Evolutionary conservation across 2,329 filamentous ascomycete genomes (phyloP).

Genomic region (Neonectria coccinea): DNA sequence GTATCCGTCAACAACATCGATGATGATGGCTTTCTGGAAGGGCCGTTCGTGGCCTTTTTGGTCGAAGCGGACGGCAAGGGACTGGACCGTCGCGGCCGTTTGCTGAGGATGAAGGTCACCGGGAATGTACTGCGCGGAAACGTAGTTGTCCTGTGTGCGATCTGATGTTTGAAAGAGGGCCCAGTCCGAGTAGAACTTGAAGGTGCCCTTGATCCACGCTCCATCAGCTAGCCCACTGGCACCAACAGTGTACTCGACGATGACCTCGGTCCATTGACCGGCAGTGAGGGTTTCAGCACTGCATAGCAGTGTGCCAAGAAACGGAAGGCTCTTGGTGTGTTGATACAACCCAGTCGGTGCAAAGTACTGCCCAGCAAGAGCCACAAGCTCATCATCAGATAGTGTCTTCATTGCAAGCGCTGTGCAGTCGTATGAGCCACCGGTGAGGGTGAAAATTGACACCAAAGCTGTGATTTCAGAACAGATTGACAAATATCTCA

Average conservation of each 20-base stretch:
- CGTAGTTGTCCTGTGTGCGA: conserved; percentile 46
- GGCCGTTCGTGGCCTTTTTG: conserved; percentile 54
- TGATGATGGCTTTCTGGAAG: conserved; percentile 53
- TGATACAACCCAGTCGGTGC: conserved; percentile 45
- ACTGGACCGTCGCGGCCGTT: conserved; percentile 50
- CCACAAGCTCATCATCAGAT: conserved; percentile 36
- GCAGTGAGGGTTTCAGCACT: conserved; percentile 40
- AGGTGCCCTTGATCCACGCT: conserved; percentile 54
- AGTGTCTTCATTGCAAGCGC: conserved; percentile 7
- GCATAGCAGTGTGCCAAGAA: conserved; percentile 45
- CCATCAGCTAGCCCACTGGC: conserved; percentile 40
- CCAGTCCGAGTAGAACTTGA: conserved; percentile 55
- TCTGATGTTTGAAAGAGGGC: conserved; percentile 51
- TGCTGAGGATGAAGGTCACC: conserved; percentile 44
- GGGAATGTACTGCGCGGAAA: conserved; percentile 49
- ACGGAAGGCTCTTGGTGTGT: conserved; percentile 46
- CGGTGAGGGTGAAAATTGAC: too few species aligned
- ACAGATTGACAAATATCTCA: too few species aligned
- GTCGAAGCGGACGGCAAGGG: conserved; percentile 50
- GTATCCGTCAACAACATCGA: conserved; percentile 52
- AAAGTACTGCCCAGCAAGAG: conserved; percentile 43
- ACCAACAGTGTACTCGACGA: conserved; percentile 47
- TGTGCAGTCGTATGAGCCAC: neutral
- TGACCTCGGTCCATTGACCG: conserved; percentile 48
- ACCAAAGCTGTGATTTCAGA: too few species aligned